Evolutionary conservation across 495 filamentous ascomycete genomes (phyloP), one percentile per base, ranked within the genome.

Genomic region (Penicillium angulare): DNA sequence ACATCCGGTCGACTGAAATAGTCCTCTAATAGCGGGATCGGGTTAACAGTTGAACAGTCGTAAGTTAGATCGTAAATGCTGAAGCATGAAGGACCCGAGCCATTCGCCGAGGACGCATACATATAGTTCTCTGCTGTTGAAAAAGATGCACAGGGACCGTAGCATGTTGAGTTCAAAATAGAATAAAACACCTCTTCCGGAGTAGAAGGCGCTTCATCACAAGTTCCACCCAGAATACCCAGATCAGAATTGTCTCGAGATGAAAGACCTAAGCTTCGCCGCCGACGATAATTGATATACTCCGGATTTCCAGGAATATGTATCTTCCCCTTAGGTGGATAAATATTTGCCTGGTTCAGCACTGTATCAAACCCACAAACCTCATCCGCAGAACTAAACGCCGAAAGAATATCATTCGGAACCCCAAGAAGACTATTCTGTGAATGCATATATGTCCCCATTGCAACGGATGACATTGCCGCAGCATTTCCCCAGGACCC

Each of bases 1-100:
- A 77, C 72, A 47, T 67, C 67, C 7, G 52, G 20, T 20, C 61
- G 68, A 41, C 64, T 68, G 54, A 71, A 73, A 29, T 72, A 75
- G 15, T 47, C 43, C 2, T 49, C 58, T n/a, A 68, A 43, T 0
- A 65, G 50, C 16, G 52, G 53, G 7, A 60, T 39, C 0, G 56
- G 47, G 33, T 59, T 33, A 38, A 66, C 36, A 6, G 63, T 63
- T 40, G 49, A 56, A 55, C 74, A 76, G 35, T 60, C 57, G 17
- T 68, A 54, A 16, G 34, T 47, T 32, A 74, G 69, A 34, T 74
- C 66, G 43, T 75, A 75, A 9, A 71, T 24, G 38, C 69, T 66
- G 55, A 61, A 72, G 48, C 65, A 67, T 15, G 53, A 41, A 13
- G 17, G 38, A 31, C 50, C 43, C 17, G 50, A 43, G 8, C 52